Conservation (phyloP, 306 rosid genomes). For the Amphicarpaea edgeworthii region DNA sequence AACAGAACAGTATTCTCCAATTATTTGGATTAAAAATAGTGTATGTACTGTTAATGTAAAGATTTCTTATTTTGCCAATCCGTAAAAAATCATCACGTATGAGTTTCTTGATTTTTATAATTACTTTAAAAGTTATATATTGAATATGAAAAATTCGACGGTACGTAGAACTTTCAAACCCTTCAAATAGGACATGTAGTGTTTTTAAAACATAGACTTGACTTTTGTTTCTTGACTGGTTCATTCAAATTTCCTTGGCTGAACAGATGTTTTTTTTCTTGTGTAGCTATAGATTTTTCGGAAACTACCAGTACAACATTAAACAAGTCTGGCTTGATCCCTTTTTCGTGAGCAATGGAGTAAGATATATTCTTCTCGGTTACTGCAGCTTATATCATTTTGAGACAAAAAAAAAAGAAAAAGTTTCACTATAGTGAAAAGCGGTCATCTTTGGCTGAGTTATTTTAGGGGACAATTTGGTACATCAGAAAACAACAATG, state of each 20-base stretch:
- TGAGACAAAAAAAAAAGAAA: not conserved
- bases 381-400: not conserved
- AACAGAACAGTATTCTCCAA: too few species aligned
- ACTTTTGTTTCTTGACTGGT: constrained; percentile 15
- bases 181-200: too few species aligned
- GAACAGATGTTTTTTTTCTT: constrained; percentile 7
- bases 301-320: not conserved
- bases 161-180: too few species aligned
- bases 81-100: too few species aligned
- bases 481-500: not conserved
- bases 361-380: not conserved
- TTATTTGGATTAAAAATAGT: too few species aligned
- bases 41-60: too few species aligned
- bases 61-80: too few species aligned
- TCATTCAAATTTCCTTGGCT: constrained; percentile 29
- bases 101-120: too few species aligned
- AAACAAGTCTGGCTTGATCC: not conserved
- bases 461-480: not conserved
- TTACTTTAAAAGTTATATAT: too few species aligned
- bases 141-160: too few species aligned
- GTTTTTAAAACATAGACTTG: too few species aligned
- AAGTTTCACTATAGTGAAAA: constrained; percentile 2
- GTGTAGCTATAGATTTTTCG: not conserved
- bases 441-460: too few species aligned
- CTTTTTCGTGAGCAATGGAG: constrained; percentile 9